Evolutionary conservation across 164 flowering plant genomes (phyloP).

Genomic region (Berberis vulgaris): DNA sequence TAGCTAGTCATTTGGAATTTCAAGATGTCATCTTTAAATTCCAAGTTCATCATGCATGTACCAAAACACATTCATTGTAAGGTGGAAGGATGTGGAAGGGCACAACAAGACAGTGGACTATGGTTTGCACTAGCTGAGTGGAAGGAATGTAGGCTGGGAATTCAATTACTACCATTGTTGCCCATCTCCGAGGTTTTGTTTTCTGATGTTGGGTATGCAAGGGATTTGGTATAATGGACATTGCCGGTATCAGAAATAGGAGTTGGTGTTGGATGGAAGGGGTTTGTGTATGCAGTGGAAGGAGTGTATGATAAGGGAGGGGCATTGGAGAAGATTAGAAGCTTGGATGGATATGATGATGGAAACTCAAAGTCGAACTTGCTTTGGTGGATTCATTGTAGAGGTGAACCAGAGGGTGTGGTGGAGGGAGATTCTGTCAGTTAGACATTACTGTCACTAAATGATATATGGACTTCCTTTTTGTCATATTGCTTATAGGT

Average conservation of each 20-base stretch:
- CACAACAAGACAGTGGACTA: conserved; percentile 33
- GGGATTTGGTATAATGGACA: conserved; percentile 70
- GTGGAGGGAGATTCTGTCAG: conserved; percentile 38
- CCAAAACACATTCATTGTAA: too few relatives aligned
- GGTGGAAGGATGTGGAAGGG: too few relatives aligned
- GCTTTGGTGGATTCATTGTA: conserved; percentile 82
- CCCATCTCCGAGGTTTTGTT: conserved; percentile 73
- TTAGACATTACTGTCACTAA: conserved; percentile 41
- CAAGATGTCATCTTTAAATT: too few relatives aligned
- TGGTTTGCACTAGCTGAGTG: conserved; percentile 90
- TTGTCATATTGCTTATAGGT: background rate
- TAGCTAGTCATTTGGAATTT: too few relatives aligned
- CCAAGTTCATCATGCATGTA: too few relatives aligned
- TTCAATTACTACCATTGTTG: conserved; percentile 70
- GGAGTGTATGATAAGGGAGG: conserved; percentile 52
- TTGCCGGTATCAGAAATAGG: conserved; percentile 63
- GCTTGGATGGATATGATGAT: conserved; percentile 61
- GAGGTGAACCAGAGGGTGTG: conserved; percentile 21
- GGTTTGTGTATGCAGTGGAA: conserved; percentile 75
- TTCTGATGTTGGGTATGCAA: conserved; percentile 41
- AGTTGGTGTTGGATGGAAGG: conserved; percentile 91
- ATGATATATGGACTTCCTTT: background rate
- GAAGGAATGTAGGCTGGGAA: conserved; percentile 78
- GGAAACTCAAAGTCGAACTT: conserved; percentile 78
- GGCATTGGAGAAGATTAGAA: conserved; percentile 52